Base-by-base conservation (phyloP, 2,329 filamentous ascomycete genomes). In the Fusarium staphyleae region DNA sequence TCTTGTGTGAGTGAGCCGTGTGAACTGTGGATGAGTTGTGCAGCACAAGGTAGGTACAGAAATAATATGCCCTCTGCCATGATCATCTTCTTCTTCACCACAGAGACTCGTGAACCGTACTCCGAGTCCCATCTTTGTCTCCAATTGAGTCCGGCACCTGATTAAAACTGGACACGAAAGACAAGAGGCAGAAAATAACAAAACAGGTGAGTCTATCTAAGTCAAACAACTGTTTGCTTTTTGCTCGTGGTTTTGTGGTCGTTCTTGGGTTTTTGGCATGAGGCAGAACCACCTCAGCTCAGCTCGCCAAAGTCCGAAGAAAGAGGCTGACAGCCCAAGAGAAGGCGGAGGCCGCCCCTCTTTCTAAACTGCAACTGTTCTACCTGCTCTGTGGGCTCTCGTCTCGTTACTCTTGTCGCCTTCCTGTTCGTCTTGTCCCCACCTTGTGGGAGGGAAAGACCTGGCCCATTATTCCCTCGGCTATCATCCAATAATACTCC, bases 401-500 rank as follows among this genome's bases (percentile, higher is more conserved):
- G 36, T 40, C 36, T 37, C 26, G 28, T 42, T 26, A 43, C 47
- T 52, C 45, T 43, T 45, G 30, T 48, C 47, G 44, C 35, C 51
- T 57, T 50, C 49, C 51, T 39, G 42, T 54, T 65, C 52, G 44
- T 54, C 48, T 43, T 32, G 30, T 52, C 47, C 44, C 46, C 55
- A 52, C 57, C 37, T 48, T 40, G 30, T 18, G 33, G 13, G n/a
- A 42, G 43, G 29, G 28, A 46, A 47, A 51, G 46, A 49, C 56
- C 59, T 47, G 40, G 28, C 41, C 41, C 52, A 53, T 43, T 37
- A 37, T 43, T 43, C 45, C 47, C 52, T 69, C 62, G 64, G 60
- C 67, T 68, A 66, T 45, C 32, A 24, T 28, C 69, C 69, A 72
- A 72, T 71, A 40, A 58, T 24, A 44, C 18, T 22, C n/a, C 30